Evolutionary conservation across 768 basidiomycete genomes (phyloP).

Genomic region (Fomitopsis pulvina): DNA sequence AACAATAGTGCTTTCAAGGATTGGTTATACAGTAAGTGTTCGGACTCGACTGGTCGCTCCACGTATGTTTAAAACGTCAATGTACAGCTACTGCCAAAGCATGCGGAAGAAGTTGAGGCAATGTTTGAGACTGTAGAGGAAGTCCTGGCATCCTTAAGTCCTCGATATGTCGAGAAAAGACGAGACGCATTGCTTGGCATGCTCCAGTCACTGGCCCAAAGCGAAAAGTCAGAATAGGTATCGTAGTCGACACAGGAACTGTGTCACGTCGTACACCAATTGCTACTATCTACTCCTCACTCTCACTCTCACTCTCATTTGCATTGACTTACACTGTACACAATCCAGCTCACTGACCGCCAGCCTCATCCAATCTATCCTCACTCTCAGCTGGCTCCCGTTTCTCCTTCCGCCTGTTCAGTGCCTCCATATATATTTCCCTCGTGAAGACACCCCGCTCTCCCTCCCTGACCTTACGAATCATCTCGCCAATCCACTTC

Average conservation of each 20-base stretch:
- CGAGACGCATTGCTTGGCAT: constrained; percentile 42
- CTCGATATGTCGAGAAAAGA: constrained; percentile 41
- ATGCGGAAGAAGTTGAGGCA: constrained; percentile 12
- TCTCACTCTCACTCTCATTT: no score
- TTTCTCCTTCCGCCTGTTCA: constrained; percentile 20
- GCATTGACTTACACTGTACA: no score
- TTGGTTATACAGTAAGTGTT: constrained; percentile 47
- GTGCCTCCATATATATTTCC: constrained; percentile 44
- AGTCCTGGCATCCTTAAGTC: constrained; percentile 48
- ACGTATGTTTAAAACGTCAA: constrained; percentile 15
- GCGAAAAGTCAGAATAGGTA: neutral
- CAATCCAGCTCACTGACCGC: neutral
- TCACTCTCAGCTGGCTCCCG: neutral
- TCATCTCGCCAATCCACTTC: constrained; percentile 43
- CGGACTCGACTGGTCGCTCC: neutral
- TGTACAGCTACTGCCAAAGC: constrained; percentile 17
- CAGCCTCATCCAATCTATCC: no score
- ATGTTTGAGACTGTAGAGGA: constrained; percentile 54
- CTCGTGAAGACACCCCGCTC: constrained; percentile 45
- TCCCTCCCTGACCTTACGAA: constrained; percentile 40
- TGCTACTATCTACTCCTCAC: no score
- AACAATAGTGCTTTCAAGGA: constrained; percentile 39
- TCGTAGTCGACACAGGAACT: neutral
- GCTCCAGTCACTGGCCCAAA: constrained; percentile 32
- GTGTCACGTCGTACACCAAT: no score